A percentile compares a stretch with the other conserved stretches of the same genome.
Evolutionary conservation across 1,139 yeast genomes (phyloP).

Genomic region (Meyerozyma elateridarum): DNA sequence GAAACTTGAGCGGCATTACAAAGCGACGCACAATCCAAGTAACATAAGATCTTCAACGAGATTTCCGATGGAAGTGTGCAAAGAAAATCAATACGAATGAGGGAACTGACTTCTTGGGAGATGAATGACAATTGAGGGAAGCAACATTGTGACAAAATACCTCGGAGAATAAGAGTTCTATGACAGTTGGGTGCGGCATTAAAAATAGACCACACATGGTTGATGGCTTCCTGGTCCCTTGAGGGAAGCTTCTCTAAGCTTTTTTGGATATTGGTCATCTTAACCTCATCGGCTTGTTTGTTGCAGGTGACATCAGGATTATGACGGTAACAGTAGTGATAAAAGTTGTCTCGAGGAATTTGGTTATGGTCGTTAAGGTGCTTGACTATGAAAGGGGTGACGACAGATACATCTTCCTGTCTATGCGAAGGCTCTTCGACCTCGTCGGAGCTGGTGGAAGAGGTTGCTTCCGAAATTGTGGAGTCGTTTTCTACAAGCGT

Average conservation of each 20-base stretch:
- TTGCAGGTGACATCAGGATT: conserved; percentile 79
- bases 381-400: conserved; percentile 42
- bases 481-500: not conserved
- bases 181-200: conserved; percentile 66
- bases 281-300: conserved; percentile 62
- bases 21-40: conserved; percentile 83
- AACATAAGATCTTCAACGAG: conserved; percentile 77
- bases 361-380: conserved; percentile 40
- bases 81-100: conserved; percentile 85
- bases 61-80: conserved; percentile 82
- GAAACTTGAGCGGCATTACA: conserved; percentile 94
- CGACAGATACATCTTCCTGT: conserved; percentile 25
- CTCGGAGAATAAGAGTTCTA: conserved; percentile 73
- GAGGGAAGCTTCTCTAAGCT: conserved; percentile 54
- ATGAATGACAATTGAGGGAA: conserved; percentile 88
- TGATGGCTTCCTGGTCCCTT: conserved; percentile 65
- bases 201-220: conserved; percentile 76
- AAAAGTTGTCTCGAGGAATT: conserved; percentile 48
- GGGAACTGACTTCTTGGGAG: conserved; percentile 69
- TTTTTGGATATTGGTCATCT: conserved; percentile 59
- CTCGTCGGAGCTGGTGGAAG: too few species aligned
- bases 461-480: not conserved
- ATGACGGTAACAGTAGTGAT: conserved; percentile 82
- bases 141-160: conserved; percentile 84
- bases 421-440: not conserved